phyloP scores from a whole-genome alignment of 2,329 filamentous ascomycete species.

The Blumeria hordei region DNA sequence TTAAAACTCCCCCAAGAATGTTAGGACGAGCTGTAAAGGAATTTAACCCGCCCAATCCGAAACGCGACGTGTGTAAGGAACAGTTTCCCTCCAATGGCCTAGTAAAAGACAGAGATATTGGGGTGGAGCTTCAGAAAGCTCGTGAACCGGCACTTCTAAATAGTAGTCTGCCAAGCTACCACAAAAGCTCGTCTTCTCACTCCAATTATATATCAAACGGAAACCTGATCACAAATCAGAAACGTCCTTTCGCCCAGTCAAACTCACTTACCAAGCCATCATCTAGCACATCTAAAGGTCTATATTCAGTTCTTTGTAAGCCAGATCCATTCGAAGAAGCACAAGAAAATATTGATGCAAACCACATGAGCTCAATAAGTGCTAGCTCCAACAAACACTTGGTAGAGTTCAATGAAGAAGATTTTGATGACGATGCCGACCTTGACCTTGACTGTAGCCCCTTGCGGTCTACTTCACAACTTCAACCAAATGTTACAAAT shows the following conservation, averaged over 20 bases:
- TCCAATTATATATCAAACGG: slow-evolving; percentile 9
- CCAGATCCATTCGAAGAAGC: slow-evolving; percentile 25
- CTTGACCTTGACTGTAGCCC: slow-evolving; percentile 42
- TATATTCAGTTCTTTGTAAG: slow-evolving; percentile 16
- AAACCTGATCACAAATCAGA: slow-evolving; percentile 1
- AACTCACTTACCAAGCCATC: not conserved
- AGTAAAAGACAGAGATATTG: slow-evolving; percentile 21
- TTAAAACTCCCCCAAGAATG: slow-evolving; percentile 9
- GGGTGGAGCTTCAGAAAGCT: slow-evolving; percentile 24
- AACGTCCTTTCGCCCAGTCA: not conserved
- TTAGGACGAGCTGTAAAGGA: slow-evolving; percentile 12
- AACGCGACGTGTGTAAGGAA: slow-evolving; percentile 19
- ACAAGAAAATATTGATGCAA: slow-evolving; percentile 17
- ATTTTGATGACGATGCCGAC: slow-evolving; percentile 67
- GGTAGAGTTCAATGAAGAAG: slow-evolving; percentile 38
- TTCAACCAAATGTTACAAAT: not conserved
- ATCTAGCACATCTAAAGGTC: not conserved
- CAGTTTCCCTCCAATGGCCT: slow-evolving; percentile 34
- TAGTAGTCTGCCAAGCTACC: slow-evolving; percentile 16
- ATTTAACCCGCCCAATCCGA: slow-evolving; percentile 7
- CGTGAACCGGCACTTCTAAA: slow-evolving; percentile 16
- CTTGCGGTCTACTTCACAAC: slow-evolving; percentile 8
- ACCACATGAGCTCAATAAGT: slow-evolving; percentile 10
- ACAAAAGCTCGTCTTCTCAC: slow-evolving; percentile 6
- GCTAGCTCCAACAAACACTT: slow-evolving; percentile 4